Evolutionary conservation across 805 yeast genomes (phyloP).

Genomic region (Diddensiella caesifluorescens): DNA sequence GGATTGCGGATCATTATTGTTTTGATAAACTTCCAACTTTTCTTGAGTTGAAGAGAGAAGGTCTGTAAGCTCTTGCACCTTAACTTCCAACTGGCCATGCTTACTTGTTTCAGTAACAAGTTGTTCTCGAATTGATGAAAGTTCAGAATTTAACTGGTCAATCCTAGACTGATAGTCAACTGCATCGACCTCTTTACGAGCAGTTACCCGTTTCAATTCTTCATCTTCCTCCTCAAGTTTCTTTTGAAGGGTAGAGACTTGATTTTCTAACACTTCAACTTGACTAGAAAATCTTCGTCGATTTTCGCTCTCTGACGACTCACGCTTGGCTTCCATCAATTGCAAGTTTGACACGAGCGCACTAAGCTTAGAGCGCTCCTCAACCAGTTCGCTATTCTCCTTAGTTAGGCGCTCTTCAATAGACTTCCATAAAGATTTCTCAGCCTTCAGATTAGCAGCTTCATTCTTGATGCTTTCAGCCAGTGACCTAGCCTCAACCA

Average conservation of each 20-base stretch:
- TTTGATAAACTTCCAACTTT: constrained; percentile 27
- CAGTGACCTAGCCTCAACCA: constrained; percentile 47
- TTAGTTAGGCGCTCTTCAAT: constrained; percentile 46
- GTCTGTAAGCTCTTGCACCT: constrained; percentile 28
- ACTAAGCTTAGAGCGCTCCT: constrained; percentile 56
- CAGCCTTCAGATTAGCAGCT: constrained; percentile 47
- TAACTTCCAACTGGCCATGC: background rate
- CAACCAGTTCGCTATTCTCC: constrained; percentile 48
- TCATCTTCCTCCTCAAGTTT: constrained; percentile 43
- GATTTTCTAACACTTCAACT: constrained; percentile 45
- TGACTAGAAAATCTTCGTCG: constrained; percentile 46
- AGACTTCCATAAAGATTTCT: constrained; percentile 46
- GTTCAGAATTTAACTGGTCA: constrained; percentile 46
- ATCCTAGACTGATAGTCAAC: constrained; percentile 56
- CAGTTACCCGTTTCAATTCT: constrained; percentile 49
- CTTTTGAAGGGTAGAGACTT: constrained; percentile 40
- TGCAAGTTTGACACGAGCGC: constrained; percentile 57
- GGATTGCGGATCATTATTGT: constrained; percentile 28
- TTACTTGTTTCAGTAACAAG: constrained; percentile 25
- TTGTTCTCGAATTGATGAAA: constrained; percentile 39
- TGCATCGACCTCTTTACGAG: constrained; percentile 53
- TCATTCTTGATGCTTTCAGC: constrained; percentile 43
- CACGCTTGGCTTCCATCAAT: constrained; percentile 56
- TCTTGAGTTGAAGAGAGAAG: constrained; percentile 29
- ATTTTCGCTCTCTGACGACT: constrained; percentile 44